A percentile compares a stretch with the other conserved stretches of the same genome.
phyloP scores from a whole-genome alignment of 2,329 filamentous ascomycete species.

The Colletotrichum viniferum region DNA sequence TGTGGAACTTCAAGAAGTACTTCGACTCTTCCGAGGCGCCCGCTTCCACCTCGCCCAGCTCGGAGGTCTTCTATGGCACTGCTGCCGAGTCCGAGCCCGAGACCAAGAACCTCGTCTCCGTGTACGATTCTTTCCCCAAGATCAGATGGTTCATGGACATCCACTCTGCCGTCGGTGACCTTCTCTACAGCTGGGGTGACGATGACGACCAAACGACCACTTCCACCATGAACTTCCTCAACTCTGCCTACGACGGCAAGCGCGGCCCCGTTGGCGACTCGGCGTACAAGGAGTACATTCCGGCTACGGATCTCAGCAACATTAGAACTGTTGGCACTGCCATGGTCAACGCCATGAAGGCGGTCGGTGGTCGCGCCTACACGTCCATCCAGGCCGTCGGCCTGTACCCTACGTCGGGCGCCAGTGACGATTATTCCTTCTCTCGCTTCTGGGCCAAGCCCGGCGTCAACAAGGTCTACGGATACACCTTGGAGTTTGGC shows the following conservation, averaged over 20 bases:
- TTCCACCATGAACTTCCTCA: conserved; percentile 49
- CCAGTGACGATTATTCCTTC: conserved; percentile 41
- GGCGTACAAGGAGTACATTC: conserved; percentile 42
- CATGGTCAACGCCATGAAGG: conserved; percentile 37
- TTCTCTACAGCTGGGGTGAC: conserved; percentile 55
- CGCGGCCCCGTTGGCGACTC: conserved; percentile 44
- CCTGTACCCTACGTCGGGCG: conserved; percentile 38
- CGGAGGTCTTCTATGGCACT: conserved; percentile 49
- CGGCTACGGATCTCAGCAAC: conserved; percentile 34
- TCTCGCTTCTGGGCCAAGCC: conserved; percentile 37
- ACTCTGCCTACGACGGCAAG: conserved; percentile 48
- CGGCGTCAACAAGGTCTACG: conserved; percentile 41
- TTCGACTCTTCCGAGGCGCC: conserved; percentile 42
- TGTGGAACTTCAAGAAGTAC: conserved; percentile 55
- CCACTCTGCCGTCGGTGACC: conserved; percentile 50
- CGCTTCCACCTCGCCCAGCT: conserved; percentile 39
- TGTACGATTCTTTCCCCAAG: conserved; percentile 50
- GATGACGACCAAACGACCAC: conserved; percentile 48
- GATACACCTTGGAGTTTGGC: conserved; percentile 42
- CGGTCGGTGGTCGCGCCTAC: conserved; percentile 38
- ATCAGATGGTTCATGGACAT: conserved; percentile 56
- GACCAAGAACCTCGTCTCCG: conserved; percentile 51
- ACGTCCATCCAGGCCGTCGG: conserved; percentile 34
- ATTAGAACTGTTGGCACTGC: conserved; percentile 35
- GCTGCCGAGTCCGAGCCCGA: conserved; percentile 53